A percentile compares a stretch with the other conserved stretches of the same genome.
These are phyloP conservation scores for Colletotrichum euphorbiae DNA, from an alignment of 2,329 filamentous ascomycete species.

Conservation along the genomic window DNA sequence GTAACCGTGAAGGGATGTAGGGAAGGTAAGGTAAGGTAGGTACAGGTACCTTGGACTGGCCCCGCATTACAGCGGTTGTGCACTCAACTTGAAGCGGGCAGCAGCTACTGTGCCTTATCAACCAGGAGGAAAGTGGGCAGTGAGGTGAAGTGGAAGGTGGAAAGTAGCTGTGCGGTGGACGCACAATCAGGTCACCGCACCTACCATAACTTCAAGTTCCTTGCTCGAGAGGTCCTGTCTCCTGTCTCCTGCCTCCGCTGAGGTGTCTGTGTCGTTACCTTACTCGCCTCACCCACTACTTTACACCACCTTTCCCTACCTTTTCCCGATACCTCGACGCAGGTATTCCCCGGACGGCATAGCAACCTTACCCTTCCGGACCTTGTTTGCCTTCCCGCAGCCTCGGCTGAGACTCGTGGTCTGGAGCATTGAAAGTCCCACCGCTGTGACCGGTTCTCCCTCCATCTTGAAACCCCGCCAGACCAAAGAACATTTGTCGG, in stretches of 20 bases:
- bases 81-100: too few species aligned
- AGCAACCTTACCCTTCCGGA: conserved; percentile 12
- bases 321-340: not conserved
- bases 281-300: conserved; percentile 22
- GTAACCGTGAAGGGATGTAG: too few species aligned
- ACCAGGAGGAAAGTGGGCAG: not conserved
- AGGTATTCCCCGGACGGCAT: conserved; percentile 13
- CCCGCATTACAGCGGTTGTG: conserved; percentile 7
- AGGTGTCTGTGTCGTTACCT: not conserved
- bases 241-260: too few species aligned
- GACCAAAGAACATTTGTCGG: conserved; percentile 31
- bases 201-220: not conserved
- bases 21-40: too few species aligned
- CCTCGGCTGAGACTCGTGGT: conserved; percentile 17
- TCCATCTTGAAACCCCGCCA: conserved; percentile 49
- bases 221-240: too few species aligned
- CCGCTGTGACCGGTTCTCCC: conserved; percentile 35
- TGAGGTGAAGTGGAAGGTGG: conserved; percentile 18
- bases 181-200: conserved; percentile 1
- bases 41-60: not conserved
- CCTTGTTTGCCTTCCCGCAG: conserved; percentile 18
- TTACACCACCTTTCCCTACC: conserved; percentile 17
- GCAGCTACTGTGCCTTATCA: too few species aligned
- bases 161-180: conserved; percentile 23
- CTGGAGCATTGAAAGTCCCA: conserved; percentile 37